Base-by-base conservation (phyloP, 2,329 filamentous ascomycete species). In the Pseudogymnoascus sp. region DNA sequence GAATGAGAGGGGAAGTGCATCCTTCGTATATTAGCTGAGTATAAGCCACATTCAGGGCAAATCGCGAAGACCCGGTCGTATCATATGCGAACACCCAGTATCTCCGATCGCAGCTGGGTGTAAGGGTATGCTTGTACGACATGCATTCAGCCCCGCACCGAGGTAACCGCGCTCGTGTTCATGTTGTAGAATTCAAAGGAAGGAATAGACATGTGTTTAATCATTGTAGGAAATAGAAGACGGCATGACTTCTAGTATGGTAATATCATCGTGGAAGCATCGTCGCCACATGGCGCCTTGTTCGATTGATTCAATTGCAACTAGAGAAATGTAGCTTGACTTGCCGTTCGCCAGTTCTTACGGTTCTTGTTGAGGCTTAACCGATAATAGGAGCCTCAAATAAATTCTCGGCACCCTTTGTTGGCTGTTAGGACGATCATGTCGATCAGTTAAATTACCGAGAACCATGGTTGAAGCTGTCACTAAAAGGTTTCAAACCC, bases 71-170 rank as follows among this genome's bases (percentile, higher is more conserved):
- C 28, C 50, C 11, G 50, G 50, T 21, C 21, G 28, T 8, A 53
- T 7, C 23, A 53, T 53, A 53, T 53, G 46, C 46, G n/a, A 56
- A 56, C n/a, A 56, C 28, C 28, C 50, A 56, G 11, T 56, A 56
- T 16, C 46, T 53, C 25, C 25, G 46, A 31, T 31, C 8, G 25
- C 16, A 56, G 25, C 46, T 6, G 25, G 46, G 10, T 21, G 28
- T 36, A 34, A 36, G 50, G 50, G n/a, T 34, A 56, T 56, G 50
- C 50, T 56, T 56, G 50, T 7, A 56, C 5, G 28, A 56, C 50
- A 56, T 56, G 50, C 28, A 56, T 56, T 56, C 50, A 56, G 28
- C 50, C 50, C 28, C 50, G 50, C 50, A 11, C 11, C 28, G 5
- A 56, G n/a, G 50, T 34, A 34, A 56, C 50, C 16, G 28, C 50